phyloP scores from a whole-genome alignment of 2,329 filamentous ascomycete genomes.

The Calonectria crousiana region DNA sequence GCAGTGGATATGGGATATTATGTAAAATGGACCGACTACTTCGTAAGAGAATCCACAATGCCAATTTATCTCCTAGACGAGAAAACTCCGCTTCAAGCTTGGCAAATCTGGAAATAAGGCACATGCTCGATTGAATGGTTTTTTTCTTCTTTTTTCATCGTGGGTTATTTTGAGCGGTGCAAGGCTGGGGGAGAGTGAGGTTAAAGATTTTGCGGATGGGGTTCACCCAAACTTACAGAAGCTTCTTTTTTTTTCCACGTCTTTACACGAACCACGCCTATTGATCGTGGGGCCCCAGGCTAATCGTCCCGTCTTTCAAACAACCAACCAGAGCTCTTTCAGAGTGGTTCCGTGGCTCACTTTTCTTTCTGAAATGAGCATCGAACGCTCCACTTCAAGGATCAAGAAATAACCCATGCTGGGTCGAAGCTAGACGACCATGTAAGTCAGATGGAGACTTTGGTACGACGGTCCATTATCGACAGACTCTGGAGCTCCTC shows the following conservation, averaged over 20 bases:
- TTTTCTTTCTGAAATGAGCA: slow-evolving; percentile 16
- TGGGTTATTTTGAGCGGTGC: neutral
- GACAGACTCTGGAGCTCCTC: slow-evolving; percentile 16
- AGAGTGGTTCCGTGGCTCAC: neutral
- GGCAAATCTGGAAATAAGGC: neutral
- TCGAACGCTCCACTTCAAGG: slow-evolving; percentile 16
- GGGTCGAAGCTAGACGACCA: slow-evolving; percentile 13
- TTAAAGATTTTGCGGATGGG: neutral
- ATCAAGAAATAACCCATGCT: slow-evolving; percentile 19
- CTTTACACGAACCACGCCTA: neutral
- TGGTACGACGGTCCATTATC: slow-evolving; percentile 12
- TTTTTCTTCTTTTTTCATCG: neutral
- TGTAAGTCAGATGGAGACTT: slow-evolving; percentile 17
- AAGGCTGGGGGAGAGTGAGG: neutral
- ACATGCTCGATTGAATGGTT: neutral
- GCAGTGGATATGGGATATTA: slow-evolving; percentile 23
- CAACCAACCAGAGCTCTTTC: neutral
- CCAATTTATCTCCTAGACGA: slow-evolving; percentile 4
- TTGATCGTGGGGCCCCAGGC: slow-evolving; percentile 5
- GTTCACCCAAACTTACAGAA: neutral
- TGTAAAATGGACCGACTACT: slow-evolving; percentile 33
- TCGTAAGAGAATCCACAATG: slow-evolving; percentile 27
- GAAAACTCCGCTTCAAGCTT: slow-evolving; percentile 6
- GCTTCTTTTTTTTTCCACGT: neutral
- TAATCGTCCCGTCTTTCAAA: neutral